Percentiles rank a stretch among this genome's conserved stretches.
Conservation (phyloP, 1,284 basidiomycete species). For the Tilletia indica region DNA sequence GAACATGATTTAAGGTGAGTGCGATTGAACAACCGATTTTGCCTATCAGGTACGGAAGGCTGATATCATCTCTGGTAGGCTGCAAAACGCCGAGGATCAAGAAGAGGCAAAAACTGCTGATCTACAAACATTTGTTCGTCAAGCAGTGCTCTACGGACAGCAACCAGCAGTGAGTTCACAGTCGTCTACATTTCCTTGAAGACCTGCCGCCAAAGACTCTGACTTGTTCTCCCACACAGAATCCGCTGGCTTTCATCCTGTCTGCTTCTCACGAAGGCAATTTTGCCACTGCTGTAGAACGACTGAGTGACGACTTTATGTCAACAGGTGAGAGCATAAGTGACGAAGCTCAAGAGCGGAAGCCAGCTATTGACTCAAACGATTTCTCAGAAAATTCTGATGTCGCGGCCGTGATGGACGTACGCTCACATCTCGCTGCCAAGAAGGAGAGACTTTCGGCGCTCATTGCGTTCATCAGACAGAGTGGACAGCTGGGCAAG, state of each 20-base stretch:
- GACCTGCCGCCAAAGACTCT: neutral
- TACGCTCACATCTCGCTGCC: constrained; percentile 74
- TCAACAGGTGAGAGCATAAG: constrained; percentile 4
- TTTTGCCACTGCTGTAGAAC: constrained; percentile 69
- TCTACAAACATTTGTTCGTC: constrained; percentile 60
- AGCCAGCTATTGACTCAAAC: neutral
- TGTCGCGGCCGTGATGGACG: constrained; percentile 61
- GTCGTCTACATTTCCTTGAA: too few species aligned
- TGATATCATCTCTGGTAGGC: neutral
- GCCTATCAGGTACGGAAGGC: neutral
- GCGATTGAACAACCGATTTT: neutral
- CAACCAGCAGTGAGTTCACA: constrained; percentile 62
- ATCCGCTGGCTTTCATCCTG: constrained; percentile 79
- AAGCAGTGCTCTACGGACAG: constrained; percentile 79
- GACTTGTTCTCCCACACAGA: constrained; percentile 59
- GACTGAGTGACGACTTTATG: constrained; percentile 66
- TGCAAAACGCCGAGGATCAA: constrained; percentile 20
- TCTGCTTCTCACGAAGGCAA: constrained; percentile 74
- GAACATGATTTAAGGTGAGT: neutral
- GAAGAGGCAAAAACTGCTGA: constrained; percentile 22
- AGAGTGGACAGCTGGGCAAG: constrained; percentile 37
- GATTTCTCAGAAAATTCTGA: constrained; percentile 20
- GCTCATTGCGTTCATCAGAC: constrained; percentile 75
- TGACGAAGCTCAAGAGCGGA: too few species aligned
- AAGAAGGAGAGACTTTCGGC: constrained; percentile 74